A percentile compares a stretch with the other conserved stretches of the same genome.
Conservation (phyloP, 169 alveolate species). For the Eimeria necatrix region DNA sequence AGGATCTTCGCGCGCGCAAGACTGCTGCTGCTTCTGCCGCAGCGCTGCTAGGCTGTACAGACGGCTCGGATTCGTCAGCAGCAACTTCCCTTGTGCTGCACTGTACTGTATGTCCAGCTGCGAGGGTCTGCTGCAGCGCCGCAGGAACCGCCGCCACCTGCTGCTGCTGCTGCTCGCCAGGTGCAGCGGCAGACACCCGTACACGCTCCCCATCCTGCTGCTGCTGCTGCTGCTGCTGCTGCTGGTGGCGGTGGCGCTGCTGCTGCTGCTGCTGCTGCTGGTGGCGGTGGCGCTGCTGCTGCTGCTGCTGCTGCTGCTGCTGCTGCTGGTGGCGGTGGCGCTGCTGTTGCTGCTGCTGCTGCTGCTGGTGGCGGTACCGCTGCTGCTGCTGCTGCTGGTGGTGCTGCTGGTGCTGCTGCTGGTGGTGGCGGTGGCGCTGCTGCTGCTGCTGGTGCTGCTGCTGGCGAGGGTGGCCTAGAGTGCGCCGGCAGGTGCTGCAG, state of each 20-base stretch:
- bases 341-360: neutral
- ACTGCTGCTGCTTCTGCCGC: conserved; percentile 46
- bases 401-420: conserved; percentile 1
- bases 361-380: neutral
- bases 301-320: conserved; percentile 4
- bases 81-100: conserved; percentile 20
- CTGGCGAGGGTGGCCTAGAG: neutral
- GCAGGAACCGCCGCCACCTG: conserved; percentile 29
- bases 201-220: neutral
- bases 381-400: conserved; percentile 8
- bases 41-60: conserved; percentile 7
- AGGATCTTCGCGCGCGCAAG: conserved; percentile 40
- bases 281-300: neutral
- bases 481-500: neutral
- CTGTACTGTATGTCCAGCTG: conserved; percentile 46
- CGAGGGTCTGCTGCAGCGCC: conserved; percentile 21
- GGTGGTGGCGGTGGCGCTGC: neutral
- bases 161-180: neutral
- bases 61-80: conserved; percentile 30
- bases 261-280: neutral
- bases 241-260: neutral
- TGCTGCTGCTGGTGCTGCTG: neutral
- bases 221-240: conserved; percentile 3
- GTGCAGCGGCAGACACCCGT: conserved; percentile 33
- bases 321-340: neutral